Base-by-base conservation (phyloP, 768 basidiomycete species). In the Pleurotus djamor region DNA sequence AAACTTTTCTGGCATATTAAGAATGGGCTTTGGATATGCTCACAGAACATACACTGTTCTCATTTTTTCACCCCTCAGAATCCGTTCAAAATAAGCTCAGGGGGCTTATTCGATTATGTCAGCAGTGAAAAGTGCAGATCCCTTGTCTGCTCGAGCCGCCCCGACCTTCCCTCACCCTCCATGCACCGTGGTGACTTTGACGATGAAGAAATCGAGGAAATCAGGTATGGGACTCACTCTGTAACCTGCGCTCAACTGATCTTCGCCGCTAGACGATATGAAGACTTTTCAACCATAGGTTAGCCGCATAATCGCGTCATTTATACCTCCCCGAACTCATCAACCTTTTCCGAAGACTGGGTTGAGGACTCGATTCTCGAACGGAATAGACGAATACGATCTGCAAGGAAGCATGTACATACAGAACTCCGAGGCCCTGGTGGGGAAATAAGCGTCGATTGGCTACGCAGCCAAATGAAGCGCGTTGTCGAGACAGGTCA, bases 251-350 rank as follows among this genome's bases (percentile, higher is more conserved):
- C 9, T n/a, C 33, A 61, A 9, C 33, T 34, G 17, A 38, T 32
- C 61, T 59, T 64, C 72, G 21, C 69, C 41, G 58, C 48, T 64
- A 95, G 94, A 64, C 92, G 91, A 60, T 96, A 96, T 77, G 91
- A 96, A 72, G 94, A 97, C 76, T 97, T 97, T 70, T 89, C 88
- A 47, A 96, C 95, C 5, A 95, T 97, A 74, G 94, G 94, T 93
- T 68, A 57, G 16, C 56, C 43, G 3, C 62, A 33, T 57, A 62
- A 50, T 52, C 34, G 59, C 52, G 57, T 58, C 59, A 50, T 28
- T 48, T 10, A 43, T 32, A 38, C 36, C 57, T 17, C 51, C 48
- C 50, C 36, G 55, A 37, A 50, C 33, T 32, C 16, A 5, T 47
- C 5, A 2, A 17, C 45, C 12, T 21, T 5, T 37, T 37, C 32